Conservation (phyloP, 331 rosid species). For the Acacia concinna region DNA sequence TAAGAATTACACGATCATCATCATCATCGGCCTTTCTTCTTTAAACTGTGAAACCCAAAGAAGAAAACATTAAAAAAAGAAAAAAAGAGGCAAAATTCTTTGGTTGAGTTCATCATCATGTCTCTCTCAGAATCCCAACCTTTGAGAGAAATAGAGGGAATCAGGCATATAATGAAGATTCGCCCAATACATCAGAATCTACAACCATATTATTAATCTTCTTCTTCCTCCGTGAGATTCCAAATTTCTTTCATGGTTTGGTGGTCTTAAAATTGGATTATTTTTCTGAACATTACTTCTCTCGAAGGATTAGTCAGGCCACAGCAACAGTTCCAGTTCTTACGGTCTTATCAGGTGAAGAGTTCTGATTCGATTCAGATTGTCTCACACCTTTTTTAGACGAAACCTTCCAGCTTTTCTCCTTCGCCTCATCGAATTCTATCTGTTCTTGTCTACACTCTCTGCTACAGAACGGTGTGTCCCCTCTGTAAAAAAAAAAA, state of each 20-base stretch:
- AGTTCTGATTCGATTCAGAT: conserved; percentile 55
- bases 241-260: background rate
- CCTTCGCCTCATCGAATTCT: conserved; percentile 71
- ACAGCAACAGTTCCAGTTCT: conserved; percentile 74
- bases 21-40: background rate
- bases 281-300: background rate
- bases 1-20: background rate
- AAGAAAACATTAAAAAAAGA: background rate
- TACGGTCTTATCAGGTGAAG: conserved; percentile 49
- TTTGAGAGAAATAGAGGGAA: conserved; percentile 3
- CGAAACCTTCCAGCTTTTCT: conserved; percentile 61
- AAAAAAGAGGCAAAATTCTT: conserved; percentile 34
- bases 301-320: conserved; percentile 38
- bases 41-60: conserved; percentile 2
- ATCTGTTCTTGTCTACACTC: conserved; percentile 90
- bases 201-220: background rate
- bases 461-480: conserved; percentile 90
- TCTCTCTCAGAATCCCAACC: background rate
- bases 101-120: conserved; percentile 30
- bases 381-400: conserved; percentile 54
- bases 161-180: conserved; percentile 21
- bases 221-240: background rate
- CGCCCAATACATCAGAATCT: conserved; percentile 40
- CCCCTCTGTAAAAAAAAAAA: conserved; percentile 65
- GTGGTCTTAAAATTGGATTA: conserved; percentile 24